phyloP scores from a whole-genome alignment of 2,329 filamentous ascomycete species.

The Penicillium sp. region DNA sequence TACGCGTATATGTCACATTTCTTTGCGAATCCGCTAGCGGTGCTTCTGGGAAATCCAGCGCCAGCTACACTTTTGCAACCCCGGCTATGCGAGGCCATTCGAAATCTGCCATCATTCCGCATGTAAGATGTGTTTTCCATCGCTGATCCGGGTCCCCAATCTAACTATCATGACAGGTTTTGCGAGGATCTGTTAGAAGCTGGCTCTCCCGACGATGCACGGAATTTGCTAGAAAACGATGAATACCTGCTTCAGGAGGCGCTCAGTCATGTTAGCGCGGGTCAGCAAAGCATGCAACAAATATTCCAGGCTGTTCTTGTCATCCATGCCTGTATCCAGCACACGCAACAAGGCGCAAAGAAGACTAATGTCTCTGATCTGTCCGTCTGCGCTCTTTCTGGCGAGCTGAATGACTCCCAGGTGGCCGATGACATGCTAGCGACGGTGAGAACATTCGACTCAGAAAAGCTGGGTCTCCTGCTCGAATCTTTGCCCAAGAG shows the following conservation, averaged over 20 bases:
- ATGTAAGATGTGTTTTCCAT: constrained; percentile 37
- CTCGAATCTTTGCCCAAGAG: constrained; percentile 46
- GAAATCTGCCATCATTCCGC: constrained; percentile 64
- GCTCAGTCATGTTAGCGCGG: constrained; percentile 44
- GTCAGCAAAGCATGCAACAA: constrained; percentile 48
- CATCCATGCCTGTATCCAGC: constrained; percentile 36
- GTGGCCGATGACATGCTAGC: constrained; percentile 60
- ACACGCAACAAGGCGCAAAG: constrained; percentile 40
- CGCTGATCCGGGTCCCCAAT: not conserved
- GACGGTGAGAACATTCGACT: constrained; percentile 59
- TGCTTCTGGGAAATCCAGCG: constrained; percentile 51
- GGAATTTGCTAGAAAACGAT: constrained; percentile 58
- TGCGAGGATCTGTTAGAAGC: constrained; percentile 52
- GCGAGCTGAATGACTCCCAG: constrained; percentile 59
- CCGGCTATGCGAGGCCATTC: constrained; percentile 60
- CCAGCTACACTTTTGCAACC: constrained; percentile 37
- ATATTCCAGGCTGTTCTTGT: constrained; percentile 43
- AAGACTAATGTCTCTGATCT: constrained; percentile 44
- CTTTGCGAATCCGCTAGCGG: constrained; percentile 64
- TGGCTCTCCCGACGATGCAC: constrained; percentile 44
- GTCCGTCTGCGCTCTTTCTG: constrained; percentile 53
- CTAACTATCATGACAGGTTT: constrained; percentile 39
- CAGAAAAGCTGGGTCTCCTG: constrained; percentile 53
- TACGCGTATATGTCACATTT: constrained; percentile 70
- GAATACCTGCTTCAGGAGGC: constrained; percentile 53